These are phyloP conservation scores for Magnolia kwangsiensis DNA, from an alignment of 164 flowering plant species.

Conservation along the genomic window DNA sequence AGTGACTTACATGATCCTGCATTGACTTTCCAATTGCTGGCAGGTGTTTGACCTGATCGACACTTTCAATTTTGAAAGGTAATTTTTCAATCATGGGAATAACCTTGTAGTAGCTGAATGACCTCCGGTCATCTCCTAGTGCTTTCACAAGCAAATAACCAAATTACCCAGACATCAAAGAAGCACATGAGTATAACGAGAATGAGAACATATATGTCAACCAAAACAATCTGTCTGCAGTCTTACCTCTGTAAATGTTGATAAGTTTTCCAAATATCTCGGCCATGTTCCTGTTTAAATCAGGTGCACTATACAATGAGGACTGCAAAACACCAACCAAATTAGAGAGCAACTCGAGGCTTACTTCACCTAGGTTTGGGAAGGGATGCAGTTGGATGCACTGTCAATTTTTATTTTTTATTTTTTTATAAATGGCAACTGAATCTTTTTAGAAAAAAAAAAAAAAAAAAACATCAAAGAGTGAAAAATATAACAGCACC, in stretches of 20 bases:
- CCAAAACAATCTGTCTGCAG: slow-evolving; percentile 1
- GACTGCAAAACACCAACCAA: slow-evolving; percentile 22
- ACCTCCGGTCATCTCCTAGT: slow-evolving; percentile 90
- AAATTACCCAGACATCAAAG: slow-evolving; percentile 13
- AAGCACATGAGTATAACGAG: neutral
- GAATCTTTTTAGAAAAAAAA: no score
- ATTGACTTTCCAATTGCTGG: slow-evolving; percentile 88
- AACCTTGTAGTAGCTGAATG: slow-evolving; percentile 94
- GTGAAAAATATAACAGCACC: no score
- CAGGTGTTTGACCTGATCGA: slow-evolving; percentile 73
- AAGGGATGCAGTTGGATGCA: no score
- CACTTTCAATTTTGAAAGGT: slow-evolving; percentile 78
- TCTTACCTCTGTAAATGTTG: slow-evolving; percentile 83
- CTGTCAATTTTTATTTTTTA: no score
- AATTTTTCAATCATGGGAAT: slow-evolving; percentile 84
- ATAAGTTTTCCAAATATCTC: slow-evolving; percentile 86
- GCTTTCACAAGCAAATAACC: slow-evolving; percentile 37
- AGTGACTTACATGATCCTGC: slow-evolving; percentile 80
- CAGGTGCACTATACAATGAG: slow-evolving; percentile 73
- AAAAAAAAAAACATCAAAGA: no score
- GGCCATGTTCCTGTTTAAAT: slow-evolving; percentile 69
- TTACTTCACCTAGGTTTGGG: no score
- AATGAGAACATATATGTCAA: neutral
- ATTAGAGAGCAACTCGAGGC: neutral
- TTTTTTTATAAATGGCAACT: no score